Evolutionary conservation across 2,329 filamentous ascomycete species (phyloP).

Genomic region (Xylaria sp.): DNA sequence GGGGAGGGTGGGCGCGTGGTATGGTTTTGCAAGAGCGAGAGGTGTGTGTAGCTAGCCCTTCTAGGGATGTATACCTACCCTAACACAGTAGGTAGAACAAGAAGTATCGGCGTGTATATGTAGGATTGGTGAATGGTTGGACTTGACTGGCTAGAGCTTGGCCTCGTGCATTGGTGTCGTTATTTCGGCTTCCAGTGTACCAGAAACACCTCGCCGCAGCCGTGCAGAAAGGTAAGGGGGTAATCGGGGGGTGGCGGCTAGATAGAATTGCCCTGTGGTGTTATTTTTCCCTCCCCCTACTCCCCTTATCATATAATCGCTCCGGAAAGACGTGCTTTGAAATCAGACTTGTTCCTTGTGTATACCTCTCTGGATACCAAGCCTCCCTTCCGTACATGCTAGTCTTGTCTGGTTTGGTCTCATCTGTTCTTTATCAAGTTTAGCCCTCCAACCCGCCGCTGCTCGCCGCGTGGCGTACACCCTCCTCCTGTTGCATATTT

Average conservation of each 20-base stretch:
- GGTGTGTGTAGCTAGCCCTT: not conserved
- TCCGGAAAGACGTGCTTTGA: not conserved
- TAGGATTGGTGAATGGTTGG: too few relatives aligned
- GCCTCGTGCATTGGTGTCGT: not conserved
- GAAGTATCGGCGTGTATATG: not conserved
- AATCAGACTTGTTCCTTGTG: too few relatives aligned
- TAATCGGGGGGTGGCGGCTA: not conserved
- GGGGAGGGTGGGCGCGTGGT: not conserved
- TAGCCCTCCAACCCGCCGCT: not conserved
- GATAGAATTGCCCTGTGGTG: too few relatives aligned
- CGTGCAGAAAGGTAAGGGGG: conserved; percentile 7
- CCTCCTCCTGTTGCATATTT: not conserved
- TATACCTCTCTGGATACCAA: too few relatives aligned
- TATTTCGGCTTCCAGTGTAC: not conserved
- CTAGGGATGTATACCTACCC: not conserved
- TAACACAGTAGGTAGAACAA: not conserved
- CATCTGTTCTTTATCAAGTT: not conserved
- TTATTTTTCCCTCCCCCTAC: not conserved
- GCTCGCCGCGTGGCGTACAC: not conserved
- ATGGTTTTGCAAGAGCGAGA: not conserved
- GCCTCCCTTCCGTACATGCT: too few relatives aligned
- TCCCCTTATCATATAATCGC: not conserved
- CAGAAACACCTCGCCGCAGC: conserved; percentile 15
- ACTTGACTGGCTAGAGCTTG: too few relatives aligned
- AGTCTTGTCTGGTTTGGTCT: too few relatives aligned